phyloP scores from a whole-genome alignment of 2,329 filamentous ascomycete genomes.

The Phialocephala sp. region DNA sequence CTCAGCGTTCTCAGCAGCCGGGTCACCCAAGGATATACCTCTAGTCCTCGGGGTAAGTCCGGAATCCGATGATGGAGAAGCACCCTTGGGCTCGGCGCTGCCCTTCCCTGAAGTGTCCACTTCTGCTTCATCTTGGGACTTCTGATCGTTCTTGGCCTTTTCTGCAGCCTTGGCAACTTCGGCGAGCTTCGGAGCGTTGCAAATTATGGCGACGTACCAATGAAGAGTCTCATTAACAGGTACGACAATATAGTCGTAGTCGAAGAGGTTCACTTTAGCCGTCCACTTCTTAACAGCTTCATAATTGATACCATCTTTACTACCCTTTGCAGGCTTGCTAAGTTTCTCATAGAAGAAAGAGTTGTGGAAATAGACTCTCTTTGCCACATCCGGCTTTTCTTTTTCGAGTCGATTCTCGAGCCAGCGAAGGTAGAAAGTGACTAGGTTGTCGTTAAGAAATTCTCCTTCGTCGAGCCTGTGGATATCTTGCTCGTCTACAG shows the following conservation, averaged over 20 bases:
- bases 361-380: conserved; percentile 85
- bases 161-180: conserved; percentile 30
- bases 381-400: conserved; percentile 59
- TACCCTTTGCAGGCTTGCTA: conserved; percentile 57
- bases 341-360: conserved; percentile 89
- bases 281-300: conserved; percentile 89
- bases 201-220: conserved; percentile 96
- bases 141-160: not conserved
- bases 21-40: not conserved
- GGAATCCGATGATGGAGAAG: not conserved
- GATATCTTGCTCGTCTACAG: conserved; percentile 75
- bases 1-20: not conserved
- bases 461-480: conserved; percentile 80
- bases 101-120: not conserved
- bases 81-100: not conserved
- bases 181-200: conserved; percentile 76
- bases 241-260: conserved; percentile 86
- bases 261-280: conserved; percentile 80
- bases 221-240: conserved; percentile 88
- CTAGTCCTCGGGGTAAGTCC: not conserved
- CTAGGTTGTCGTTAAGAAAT: conserved; percentile 90
- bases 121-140: not conserved
- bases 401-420: conserved; percentile 66
- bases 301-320: conserved; percentile 75
- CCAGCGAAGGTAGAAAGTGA: conserved; percentile 84